Conservation (phyloP, 164 flowering plant genomes). For the Saururus chinensis region DNA sequence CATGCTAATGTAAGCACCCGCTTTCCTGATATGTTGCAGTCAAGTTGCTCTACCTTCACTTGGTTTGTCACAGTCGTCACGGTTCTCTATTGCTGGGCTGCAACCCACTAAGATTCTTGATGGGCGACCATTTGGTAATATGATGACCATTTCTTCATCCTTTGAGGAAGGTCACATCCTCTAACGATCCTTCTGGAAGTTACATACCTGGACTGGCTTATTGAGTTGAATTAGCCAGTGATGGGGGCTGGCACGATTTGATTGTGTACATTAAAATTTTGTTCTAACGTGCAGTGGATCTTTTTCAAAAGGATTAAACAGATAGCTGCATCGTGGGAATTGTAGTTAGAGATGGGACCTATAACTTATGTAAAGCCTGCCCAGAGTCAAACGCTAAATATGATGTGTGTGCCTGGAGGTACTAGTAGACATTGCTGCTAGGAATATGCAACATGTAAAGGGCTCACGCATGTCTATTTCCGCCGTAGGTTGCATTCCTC, state of each 20-base stretch:
- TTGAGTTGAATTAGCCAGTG: not conserved
- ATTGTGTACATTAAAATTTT: not conserved
- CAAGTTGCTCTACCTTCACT: slow-evolving; percentile 31
- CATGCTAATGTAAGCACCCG: not conserved
- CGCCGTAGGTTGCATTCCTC: too few relatives aligned
- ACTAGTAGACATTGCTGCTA: too few relatives aligned
- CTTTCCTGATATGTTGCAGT: slow-evolving; percentile 21
- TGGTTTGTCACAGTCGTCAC: slow-evolving; percentile 43
- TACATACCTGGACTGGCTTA: not conserved
- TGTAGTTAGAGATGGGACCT: too few relatives aligned
- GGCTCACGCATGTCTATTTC: too few relatives aligned
- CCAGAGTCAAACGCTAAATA: too few relatives aligned
- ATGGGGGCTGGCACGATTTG: not conserved
- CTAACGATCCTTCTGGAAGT: too few relatives aligned
- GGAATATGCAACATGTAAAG: too few relatives aligned
- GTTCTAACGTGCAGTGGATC: not conserved
- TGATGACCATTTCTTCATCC: slow-evolving; percentile 41
- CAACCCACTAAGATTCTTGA: slow-evolving; percentile 38
- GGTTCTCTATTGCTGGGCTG: slow-evolving; percentile 33
- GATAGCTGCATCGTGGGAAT: too few relatives aligned
- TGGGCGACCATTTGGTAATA: slow-evolving; percentile 15
- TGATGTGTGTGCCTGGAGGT: too few relatives aligned
- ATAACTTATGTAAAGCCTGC: too few relatives aligned
- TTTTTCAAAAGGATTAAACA: too few relatives aligned
- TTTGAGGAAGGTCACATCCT: slow-evolving; percentile 31